Base-by-base conservation (phyloP, 2,329 filamentous ascomycete species). In the Colletotrichum orbiculare region DNA sequence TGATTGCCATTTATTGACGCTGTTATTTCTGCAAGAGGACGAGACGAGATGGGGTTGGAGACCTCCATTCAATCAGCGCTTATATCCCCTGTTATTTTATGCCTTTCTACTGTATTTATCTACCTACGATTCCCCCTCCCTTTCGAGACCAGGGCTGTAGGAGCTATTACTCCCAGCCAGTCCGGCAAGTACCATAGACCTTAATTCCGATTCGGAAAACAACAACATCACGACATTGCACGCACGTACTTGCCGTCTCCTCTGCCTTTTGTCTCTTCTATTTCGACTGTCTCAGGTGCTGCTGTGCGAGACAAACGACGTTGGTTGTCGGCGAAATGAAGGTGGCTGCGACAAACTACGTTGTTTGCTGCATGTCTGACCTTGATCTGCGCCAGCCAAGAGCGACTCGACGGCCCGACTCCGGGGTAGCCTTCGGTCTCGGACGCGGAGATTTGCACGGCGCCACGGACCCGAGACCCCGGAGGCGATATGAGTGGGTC, bases 141-240 rank as follows among this genome's bases (percentile, higher is more conserved):
- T 8, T 5, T 45, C 25, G 33, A 43, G 35, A 11, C 47, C 46
- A 42, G 42, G 42, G 25, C 52, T 52, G 63, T 43, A 53, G 35
- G 37, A 43, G 37, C 13, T 62, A 52, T 25, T 17, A 39, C 41
- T 43, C 37, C 25, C 47, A 38, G 53, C 63, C 49, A 54, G 47
- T 50, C 35, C 49, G 38, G 41, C 38, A 35, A 64, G 41, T 64
- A 64, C 8, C 39, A 62, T 56, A 65, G 54, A 59, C 41, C 59
- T 53, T 66, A 66, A 66, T 66, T 64, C 54, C 42, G 48, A 42
- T 33, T 48, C 35, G 59, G 53, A 48, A 54, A 52, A 64, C 42
- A 66, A 66, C 49, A 64, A 64, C 53, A 66, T 64, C 54, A 58
- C 59, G 17, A 34, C 42, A 45, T 66, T 64, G 64, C 64, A 66